Base-by-base conservation (phyloP, 306 rosid species). In the Corylus avellana region DNA sequence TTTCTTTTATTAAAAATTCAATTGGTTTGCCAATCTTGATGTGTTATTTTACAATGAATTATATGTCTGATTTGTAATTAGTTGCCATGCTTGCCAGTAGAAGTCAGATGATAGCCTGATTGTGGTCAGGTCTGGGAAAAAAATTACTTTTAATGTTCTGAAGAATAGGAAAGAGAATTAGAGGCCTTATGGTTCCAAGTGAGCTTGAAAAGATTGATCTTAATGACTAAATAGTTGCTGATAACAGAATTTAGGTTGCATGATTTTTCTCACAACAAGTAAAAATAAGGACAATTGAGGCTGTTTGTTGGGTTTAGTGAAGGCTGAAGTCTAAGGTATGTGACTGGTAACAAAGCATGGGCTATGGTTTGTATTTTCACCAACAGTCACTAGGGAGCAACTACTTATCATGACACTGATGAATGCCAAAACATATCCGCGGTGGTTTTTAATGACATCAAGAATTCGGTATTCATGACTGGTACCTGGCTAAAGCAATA, bases 231-330 rank as follows among this genome's bases (percentile, higher is more conserved):
- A 29, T 1, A 57, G 18, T 5, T 62, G 4, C 66, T 25, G 16
- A 12, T 20, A 22, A 59, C 59, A 3, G 66, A 59, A 59, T 8
- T 59, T 25, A 20, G 66, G 14, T 20, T 11, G 69, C 18, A 13
- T 27, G 69, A 62, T 29, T 62, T 62, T 29, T 25, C 69, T 62
- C 8, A 2, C 42, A 20, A 11, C 9, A 12, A 27, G 1, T 62
- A 22, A 13, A 49, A 32, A 32, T 32, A 62, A 29, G 42, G 42
- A 14, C 29, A 62, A 29, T 62, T 14, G 20, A 32, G 69, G 44
- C 69, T 62, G 69, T 62, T 62, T 62, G 4, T 35, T 62, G n/a
- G 12, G 69, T 62, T 32, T 62, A 62, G 27, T 62, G 69, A 14
- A 62, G 44, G 11, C 9, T 62, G 69, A 62, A 29, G n/a, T 29